Evolutionary conservation across 352 stramenopile genomes (phyloP), one percentile per base, ranked within the genome.

Genomic region (Pythium sukuiense): DNA sequence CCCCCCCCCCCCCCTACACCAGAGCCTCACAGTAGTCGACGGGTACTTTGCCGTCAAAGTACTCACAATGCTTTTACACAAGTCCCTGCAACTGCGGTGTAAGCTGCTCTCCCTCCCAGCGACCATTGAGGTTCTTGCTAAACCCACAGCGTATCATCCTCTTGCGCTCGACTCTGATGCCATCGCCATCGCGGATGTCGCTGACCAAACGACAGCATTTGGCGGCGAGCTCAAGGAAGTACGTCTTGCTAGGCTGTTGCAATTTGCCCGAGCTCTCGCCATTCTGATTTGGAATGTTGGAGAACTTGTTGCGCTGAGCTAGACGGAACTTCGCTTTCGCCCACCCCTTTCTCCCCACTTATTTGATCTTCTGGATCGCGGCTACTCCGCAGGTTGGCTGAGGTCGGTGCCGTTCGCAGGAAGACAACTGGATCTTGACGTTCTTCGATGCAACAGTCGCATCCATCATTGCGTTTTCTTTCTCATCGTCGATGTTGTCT

Each of bases 131-230:
- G 3, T 69, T 66, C 18, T 54, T 59, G 14, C 37, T 46, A 1
- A 66, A 41, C 1, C 61, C 61, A 53, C 67, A 73, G 4, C 53
- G 39, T 18, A 73, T 73, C 67, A 73, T 70, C 1, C 49, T 27
- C 39, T 73, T 73, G 6, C 56, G 62, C 26, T 66, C 67, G 32
- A 70, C 46, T 14, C 29, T 67, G 53, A 67, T 24, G 14, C 64
- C 48, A 27, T 55, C 50, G 11, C 52, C 27, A 41, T 73, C 61
- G 14, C 53, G 39, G 46, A 70, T 66, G 3, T 48, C 30, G 45
- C 53, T 67, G 18, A 73, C 57, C 2, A 58, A 43, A 7, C 45
- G 11, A 29, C 56, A 69, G 18, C 50, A 65, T 14, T 18, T 20
- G 18, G 48, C 52, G 6, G 41, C 56, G n/a, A 70, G 58, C 26